Evolutionary conservation across 2,329 filamentous ascomycete species (phyloP).

Genomic region (Claviceps sp.): DNA sequence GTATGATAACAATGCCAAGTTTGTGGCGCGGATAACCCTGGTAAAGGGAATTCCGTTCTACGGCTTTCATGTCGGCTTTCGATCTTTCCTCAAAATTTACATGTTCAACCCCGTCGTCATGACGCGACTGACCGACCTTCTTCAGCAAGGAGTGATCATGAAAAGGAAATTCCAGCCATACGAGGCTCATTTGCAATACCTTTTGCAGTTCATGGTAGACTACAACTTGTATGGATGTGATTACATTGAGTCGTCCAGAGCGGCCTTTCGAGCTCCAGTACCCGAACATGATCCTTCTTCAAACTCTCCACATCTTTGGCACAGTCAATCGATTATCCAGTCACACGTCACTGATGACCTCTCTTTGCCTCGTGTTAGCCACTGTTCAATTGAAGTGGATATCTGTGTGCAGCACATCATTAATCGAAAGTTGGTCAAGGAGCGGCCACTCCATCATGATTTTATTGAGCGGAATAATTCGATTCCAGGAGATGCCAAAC

Average conservation of each 20-base stretch:
- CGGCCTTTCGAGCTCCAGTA: conserved; percentile 62
- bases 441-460: conserved; percentile 73
- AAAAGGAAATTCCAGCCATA: conserved; percentile 77
- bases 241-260: conserved; percentile 62
- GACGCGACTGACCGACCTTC: conserved; percentile 73
- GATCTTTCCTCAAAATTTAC: conserved; percentile 87
- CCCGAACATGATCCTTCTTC: conserved; percentile 51
- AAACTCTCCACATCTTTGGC: conserved; percentile 60
- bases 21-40: conserved; percentile 80
- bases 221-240: conserved; percentile 94
- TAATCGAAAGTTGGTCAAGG: conserved; percentile 63
- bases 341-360: conserved; percentile 38
- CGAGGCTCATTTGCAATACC: conserved; percentile 83
- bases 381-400: conserved; percentile 84
- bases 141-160: conserved; percentile 80
- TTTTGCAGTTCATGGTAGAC: conserved; percentile 95
- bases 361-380: conserved; percentile 62
- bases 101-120: conserved; percentile 78
- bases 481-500: conserved; percentile 54
- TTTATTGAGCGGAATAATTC: conserved; percentile 63
- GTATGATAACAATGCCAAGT: conserved; percentile 51
- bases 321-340: conserved; percentile 55
- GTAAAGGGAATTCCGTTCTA: conserved; percentile 94
- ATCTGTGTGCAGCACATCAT: conserved; percentile 77
- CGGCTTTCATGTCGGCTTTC: conserved; percentile 86